phyloP scores from a whole-genome alignment of 2,329 filamentous ascomycete species.

The Passalora sequoiae region DNA sequence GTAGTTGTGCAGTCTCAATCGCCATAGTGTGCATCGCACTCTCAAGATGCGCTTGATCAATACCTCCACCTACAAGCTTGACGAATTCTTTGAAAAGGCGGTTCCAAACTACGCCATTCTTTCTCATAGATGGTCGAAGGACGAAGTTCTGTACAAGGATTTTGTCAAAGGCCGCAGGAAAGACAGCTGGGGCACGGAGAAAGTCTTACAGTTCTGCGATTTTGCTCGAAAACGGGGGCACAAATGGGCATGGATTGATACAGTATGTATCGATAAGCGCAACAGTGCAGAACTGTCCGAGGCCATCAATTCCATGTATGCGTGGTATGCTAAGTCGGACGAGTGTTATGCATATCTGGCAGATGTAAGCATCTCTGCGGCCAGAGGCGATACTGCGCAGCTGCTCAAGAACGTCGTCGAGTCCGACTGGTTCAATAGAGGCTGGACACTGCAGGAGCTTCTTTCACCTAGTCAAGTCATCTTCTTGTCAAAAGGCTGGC shows the following conservation, averaged over 20 bases:
- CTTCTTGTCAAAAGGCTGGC: neutral
- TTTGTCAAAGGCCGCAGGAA: constrained; percentile 8
- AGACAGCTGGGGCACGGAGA: constrained; percentile 4
- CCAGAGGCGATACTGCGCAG: neutral
- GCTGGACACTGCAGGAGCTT: neutral
- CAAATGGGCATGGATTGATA: constrained; percentile 16
- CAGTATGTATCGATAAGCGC: constrained; percentile 20
- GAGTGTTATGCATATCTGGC: constrained; percentile 19
- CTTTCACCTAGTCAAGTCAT: neutral
- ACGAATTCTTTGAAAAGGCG: constrained; percentile 13
- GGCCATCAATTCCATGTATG: too few species aligned
- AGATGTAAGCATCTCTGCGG: constrained; percentile 2
- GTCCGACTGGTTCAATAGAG: neutral
- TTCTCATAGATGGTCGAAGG: constrained; percentile 21
- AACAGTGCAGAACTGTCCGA: constrained; percentile 18
- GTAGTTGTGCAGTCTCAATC: too few species aligned
- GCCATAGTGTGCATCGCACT: neutral
- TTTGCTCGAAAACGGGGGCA: neutral
- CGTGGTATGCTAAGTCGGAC: constrained; percentile 13
- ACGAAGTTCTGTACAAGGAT: constrained; percentile 19
- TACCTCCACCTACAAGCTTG: constrained; percentile 12
- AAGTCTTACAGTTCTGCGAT: constrained; percentile 8
- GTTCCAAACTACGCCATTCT: constrained; percentile 20
- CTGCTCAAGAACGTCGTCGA: neutral
- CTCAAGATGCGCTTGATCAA: constrained; percentile 22